Conservation (phyloP, 129 eudicot genomes). For the carrot (Daucus carota) region DH1_v3.0 NC_030383.2:6211001-6211500, state of each 20-base stretch:
- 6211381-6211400: neutral
- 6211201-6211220: neutral
- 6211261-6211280: neutral
- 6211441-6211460: neutral
- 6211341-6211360: neutral
- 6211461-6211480: neutral
- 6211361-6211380: neutral
- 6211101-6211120: neutral
- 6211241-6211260: neutral
- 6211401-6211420: neutral
- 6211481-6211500: neutral
- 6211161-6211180: neutral
- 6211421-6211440: neutral
- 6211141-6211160: neutral
- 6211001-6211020: neutral
- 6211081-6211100: neutral
- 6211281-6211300: neutral
- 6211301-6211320: neutral
- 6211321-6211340: neutral
- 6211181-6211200: neutral
- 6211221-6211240: neutral
- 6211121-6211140: neutral
- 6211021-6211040: neutral
- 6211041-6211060: neutral
- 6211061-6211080: neutral